phyloP scores from a whole-genome alignment of 805 yeast species.

The Kockiozyma suomiensis region DNA sequence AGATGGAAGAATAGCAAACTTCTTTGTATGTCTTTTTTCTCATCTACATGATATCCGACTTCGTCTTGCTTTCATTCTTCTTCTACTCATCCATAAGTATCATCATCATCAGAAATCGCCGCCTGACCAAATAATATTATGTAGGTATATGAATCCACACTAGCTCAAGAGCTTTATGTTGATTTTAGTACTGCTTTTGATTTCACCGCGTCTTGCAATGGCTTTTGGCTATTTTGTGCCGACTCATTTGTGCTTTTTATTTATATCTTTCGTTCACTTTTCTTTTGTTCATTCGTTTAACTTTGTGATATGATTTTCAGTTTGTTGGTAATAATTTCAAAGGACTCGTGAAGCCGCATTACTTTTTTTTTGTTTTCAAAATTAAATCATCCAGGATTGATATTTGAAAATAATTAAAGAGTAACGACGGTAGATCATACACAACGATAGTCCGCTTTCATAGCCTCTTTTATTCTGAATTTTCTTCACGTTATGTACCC shows the following conservation, averaged over 20 bases:
- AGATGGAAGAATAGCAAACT: constrained; percentile 42
- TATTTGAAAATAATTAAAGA: too few species aligned
- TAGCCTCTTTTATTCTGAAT: not conserved
- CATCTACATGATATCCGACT: not conserved
- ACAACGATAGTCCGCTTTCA: not conserved
- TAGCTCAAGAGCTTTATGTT: too few species aligned
- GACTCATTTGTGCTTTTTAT: not conserved
- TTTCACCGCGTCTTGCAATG: not conserved
- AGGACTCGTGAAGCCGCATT: too few species aligned
- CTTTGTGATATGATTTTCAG: not conserved
- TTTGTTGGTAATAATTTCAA: too few species aligned
- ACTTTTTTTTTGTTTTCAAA: too few species aligned
- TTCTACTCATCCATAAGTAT: not conserved
- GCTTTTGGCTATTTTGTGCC: not conserved
- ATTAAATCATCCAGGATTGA: too few species aligned
- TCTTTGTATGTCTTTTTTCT: not conserved
- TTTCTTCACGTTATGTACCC: not conserved
- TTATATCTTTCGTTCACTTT: not conserved
- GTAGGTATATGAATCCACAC: too few species aligned
- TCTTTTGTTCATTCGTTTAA: not conserved
- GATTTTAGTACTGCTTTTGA: too few species aligned
- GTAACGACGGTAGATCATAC: too few species aligned
- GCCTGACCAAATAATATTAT: too few species aligned
- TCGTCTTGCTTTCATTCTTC: constrained; percentile 1
- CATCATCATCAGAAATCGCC: not conserved